Conservation (phyloP, 371 early-diverging fungal species). For the Circinella minor region DNA sequence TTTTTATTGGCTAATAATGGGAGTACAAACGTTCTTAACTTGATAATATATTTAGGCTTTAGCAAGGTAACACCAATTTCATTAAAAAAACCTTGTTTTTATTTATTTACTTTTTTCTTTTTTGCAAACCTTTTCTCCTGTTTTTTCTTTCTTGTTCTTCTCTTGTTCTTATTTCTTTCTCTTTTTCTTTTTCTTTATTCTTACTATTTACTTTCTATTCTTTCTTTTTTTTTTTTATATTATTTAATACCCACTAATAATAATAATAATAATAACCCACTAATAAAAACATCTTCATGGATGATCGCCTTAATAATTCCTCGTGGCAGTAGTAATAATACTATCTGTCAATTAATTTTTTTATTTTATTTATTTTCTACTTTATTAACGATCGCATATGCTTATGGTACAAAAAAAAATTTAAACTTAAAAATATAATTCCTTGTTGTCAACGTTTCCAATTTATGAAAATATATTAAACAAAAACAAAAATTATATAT, state of each 20-base stretch:
- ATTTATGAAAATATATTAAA: too few species aligned
- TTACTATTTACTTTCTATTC: background rate
- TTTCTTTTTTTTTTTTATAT: background rate
- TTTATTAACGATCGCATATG: background rate
- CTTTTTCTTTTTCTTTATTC: background rate
- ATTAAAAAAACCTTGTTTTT: conserved; percentile 8
- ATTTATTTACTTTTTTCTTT: background rate
- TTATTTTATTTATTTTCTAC: background rate
- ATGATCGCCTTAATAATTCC: background rate
- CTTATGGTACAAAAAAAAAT: background rate
- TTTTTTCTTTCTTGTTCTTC: background rate
- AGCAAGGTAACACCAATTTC: conserved; percentile 11
- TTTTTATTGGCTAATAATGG: background rate
- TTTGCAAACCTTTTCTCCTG: background rate
- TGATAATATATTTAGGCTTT: conserved; percentile 9
- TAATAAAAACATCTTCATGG: conserved; percentile 1
- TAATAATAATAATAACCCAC: background rate
- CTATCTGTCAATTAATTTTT: background rate
- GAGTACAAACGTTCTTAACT: background rate
- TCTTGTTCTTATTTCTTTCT: background rate
- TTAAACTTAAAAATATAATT: background rate
- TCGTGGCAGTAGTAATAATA: background rate
- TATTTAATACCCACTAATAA: background rate
- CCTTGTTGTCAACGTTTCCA: too few species aligned
- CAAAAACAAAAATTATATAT: too few species aligned